These are phyloP conservation scores for Suillus subalutaceus DNA, from an alignment of 768 basidiomycete genomes.

Conservation along the genomic window DNA sequence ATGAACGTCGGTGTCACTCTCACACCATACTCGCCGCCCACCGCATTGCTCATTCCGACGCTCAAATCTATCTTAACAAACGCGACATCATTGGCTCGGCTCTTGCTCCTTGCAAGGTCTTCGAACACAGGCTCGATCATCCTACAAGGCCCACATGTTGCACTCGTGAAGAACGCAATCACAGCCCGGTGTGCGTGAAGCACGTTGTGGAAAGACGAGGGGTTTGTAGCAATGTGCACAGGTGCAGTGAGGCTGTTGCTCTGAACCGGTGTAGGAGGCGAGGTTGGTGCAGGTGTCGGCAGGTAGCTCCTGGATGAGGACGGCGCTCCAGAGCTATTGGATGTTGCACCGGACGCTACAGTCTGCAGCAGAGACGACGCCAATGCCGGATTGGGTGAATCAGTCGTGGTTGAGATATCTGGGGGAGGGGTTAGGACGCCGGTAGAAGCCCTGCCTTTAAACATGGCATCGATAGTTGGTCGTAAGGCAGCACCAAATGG, in stretches of 20 bases:
- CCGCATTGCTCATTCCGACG: slow-evolving; percentile 59
- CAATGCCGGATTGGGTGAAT: slow-evolving; percentile 49
- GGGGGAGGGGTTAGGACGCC: slow-evolving; percentile 34
- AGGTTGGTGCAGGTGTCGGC: slow-evolving; percentile 22
- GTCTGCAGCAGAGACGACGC: slow-evolving; percentile 58
- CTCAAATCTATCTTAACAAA: slow-evolving; percentile 87
- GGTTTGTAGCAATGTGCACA: slow-evolving; percentile 74
- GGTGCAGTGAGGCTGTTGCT: slow-evolving; percentile 58
- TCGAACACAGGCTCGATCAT: slow-evolving; percentile 88
- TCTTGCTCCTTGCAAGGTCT: slow-evolving; percentile 68
- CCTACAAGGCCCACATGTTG: slow-evolving; percentile 76
- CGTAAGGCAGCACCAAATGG: slow-evolving; percentile 85
- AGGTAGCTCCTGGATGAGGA: slow-evolving; percentile 19
- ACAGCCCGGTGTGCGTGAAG: slow-evolving; percentile 69
- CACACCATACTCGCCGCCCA: slow-evolving; percentile 69
- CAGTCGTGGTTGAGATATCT: slow-evolving; percentile 31
- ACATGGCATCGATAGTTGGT: slow-evolving; percentile 93
- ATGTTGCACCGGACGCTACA: slow-evolving; percentile 54
- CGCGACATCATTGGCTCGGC: slow-evolving; percentile 51
- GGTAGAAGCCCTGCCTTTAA: slow-evolving; percentile 44
- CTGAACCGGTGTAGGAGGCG: slow-evolving; percentile 31
- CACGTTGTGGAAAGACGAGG: slow-evolving; percentile 68
- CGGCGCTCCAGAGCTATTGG: slow-evolving; percentile 17
- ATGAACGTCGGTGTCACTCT: slow-evolving; percentile 86
- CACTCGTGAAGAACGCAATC: slow-evolving; percentile 81